Percentiles rank a stretch among this genome's conserved stretches.
Evolutionary conservation across 805 yeast genomes (phyloP).

Genomic region (Torulaspora quercuum): DNA sequence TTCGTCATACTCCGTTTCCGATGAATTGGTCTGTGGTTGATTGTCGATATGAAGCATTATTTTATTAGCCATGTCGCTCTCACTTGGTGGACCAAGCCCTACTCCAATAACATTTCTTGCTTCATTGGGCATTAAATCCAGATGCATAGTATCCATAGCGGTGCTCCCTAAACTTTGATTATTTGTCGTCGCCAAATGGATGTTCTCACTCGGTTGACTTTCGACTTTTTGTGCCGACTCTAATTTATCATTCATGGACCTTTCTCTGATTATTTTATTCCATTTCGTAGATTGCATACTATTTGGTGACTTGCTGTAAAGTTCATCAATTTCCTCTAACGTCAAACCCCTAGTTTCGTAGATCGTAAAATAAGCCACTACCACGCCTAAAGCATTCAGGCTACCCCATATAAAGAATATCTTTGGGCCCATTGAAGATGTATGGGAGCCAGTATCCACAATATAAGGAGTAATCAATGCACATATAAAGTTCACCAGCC

Average conservation of each 20-base stretch:
- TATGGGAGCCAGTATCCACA: conserved; percentile 62
- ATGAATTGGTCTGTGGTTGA: conserved; percentile 9
- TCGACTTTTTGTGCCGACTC: conserved; percentile 7
- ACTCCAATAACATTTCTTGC: too few relatives aligned
- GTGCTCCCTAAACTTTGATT: conserved; percentile 8
- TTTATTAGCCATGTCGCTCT: conserved; percentile 2
- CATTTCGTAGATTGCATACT: conserved; percentile 52
- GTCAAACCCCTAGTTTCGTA: conserved; percentile 79
- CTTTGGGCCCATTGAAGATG: conserved; percentile 65
- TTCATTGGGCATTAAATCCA: too few relatives aligned
- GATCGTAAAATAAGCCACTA: conserved; percentile 62
- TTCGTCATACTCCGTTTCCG: conserved; percentile 14
- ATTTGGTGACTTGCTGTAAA: conserved; percentile 57
- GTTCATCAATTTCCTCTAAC: conserved; percentile 76
- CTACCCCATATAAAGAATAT: conserved; percentile 83
- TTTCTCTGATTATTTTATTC: conserved; percentile 28
- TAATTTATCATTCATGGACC: conserved; percentile 11
- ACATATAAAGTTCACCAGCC: conserved; percentile 74
- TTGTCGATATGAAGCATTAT: background rate
- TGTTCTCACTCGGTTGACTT: conserved; percentile 8
- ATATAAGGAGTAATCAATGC: conserved; percentile 74
- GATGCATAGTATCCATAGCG: conserved; percentile 1
- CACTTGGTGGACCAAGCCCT: too few relatives aligned
- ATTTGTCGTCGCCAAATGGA: conserved; percentile 4
- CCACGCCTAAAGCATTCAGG: conserved; percentile 53